Percentiles rank a stretch among this genome's conserved stretches.
phyloP scores from a whole-genome alignment of 345 rosid species.

The Brassica carinata region DNA sequence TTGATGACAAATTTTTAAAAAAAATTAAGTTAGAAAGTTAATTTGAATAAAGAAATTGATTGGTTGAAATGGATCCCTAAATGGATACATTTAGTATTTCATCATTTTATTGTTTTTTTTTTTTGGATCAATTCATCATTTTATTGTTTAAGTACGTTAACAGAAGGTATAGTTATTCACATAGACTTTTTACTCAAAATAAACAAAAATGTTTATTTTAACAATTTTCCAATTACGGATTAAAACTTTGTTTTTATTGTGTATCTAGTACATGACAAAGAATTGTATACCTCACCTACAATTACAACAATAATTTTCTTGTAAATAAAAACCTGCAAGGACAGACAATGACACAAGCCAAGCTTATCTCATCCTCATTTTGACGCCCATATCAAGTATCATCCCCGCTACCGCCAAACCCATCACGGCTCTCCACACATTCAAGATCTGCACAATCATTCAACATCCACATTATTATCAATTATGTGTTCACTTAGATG shows the following conservation, averaged over 20 bases:
- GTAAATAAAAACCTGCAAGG: constrained; percentile 13
- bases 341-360: constrained; percentile 27
- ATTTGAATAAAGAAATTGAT: background rate
- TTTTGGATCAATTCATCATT: too few species aligned
- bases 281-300: constrained; percentile 44
- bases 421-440: constrained; percentile 40
- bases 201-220: background rate
- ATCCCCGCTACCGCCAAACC: constrained; percentile 32
- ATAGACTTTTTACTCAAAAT: background rate
- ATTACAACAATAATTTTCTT: constrained; percentile 1
- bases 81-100: background rate
- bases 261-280: constrained; percentile 22
- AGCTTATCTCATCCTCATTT: constrained; percentile 24
- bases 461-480: constrained; percentile 27
- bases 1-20: background rate
- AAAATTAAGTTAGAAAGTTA: background rate
- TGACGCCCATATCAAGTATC: constrained; percentile 30
- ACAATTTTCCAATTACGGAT: background rate
- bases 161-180: background rate
- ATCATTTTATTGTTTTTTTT: background rate
- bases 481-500: background rate
- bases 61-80: background rate
- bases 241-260: background rate
- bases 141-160: background rate
- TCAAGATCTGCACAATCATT: constrained; percentile 46